Evolutionary conservation across 345 rosid species (phyloP).

Genomic region (rapeseed (Brassica napus)): Da-Ae NC_063452.1:5110001-5110500

Average conservation of each 20-base stretch:
- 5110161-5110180: constrained; percentile 47
- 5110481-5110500: constrained; percentile 24
- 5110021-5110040: constrained; percentile 70
- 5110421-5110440: constrained; percentile 39
- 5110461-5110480: constrained; percentile 7
- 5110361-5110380: constrained; percentile 31
- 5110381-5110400: constrained; percentile 26
- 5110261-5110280: constrained; percentile 75
- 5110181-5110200: constrained; percentile 43
- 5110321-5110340: constrained; percentile 39
- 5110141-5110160: constrained; percentile 73
- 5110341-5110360: constrained; percentile 52
- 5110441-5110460: constrained; percentile 32
- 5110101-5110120: constrained; percentile 72
- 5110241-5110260: constrained; percentile 76
- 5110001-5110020: constrained; percentile 34
- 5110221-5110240: constrained; percentile 52
- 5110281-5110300: constrained; percentile 48
- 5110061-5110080: constrained; percentile 99
- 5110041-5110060: constrained; percentile 96
- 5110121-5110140: constrained; percentile 91
- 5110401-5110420: constrained; percentile 38
- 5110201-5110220: constrained; percentile 42
- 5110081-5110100: constrained; percentile 64
- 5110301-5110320: constrained; percentile 34